These are phyloP conservation scores for Aureobasidium sp. DNA, from an alignment of 2,329 filamentous ascomycete species.

Conservation along the genomic window DNA sequence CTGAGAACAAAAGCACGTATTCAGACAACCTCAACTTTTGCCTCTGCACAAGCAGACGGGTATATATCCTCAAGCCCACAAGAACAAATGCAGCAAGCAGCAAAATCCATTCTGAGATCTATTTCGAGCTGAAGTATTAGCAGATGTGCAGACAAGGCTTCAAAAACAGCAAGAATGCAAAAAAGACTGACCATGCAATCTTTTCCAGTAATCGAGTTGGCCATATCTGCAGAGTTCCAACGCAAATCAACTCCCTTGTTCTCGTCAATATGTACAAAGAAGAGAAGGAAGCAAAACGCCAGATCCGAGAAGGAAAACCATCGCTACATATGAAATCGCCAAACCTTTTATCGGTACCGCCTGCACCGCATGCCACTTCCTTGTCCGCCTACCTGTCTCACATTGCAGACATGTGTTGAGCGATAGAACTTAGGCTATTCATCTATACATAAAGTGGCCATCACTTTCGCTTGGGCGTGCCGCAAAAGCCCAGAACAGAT, in stretches of 20 bases:
- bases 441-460: not conserved
- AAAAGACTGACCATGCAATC: constrained; percentile 12
- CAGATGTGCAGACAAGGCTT: no score
- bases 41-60: constrained; percentile 25
- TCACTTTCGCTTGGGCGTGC: not conserved
- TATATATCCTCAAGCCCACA: constrained; percentile 25
- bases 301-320: not conserved
- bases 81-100: constrained; percentile 20
- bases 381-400: not conserved
- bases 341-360: no score
- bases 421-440: not conserved
- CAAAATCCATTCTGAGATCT: constrained; percentile 20
- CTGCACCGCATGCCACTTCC: no score
- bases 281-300: not conserved
- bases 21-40: constrained; percentile 25
- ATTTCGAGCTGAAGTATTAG: no score
- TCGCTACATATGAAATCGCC: not conserved
- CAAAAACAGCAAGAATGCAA: not conserved
- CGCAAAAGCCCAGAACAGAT: not conserved
- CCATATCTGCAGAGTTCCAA: not conserved
- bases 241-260: not conserved
- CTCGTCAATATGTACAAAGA: not conserved
- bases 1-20: constrained; percentile 23
- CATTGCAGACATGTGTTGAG: not conserved
- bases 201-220: constrained; percentile 10